A percentile compares a stretch with the other conserved stretches of the same genome.
Evolutionary conservation across 1,139 yeast genomes (phyloP).

Genomic region (Suhomyces ambrosiae): DNA sequence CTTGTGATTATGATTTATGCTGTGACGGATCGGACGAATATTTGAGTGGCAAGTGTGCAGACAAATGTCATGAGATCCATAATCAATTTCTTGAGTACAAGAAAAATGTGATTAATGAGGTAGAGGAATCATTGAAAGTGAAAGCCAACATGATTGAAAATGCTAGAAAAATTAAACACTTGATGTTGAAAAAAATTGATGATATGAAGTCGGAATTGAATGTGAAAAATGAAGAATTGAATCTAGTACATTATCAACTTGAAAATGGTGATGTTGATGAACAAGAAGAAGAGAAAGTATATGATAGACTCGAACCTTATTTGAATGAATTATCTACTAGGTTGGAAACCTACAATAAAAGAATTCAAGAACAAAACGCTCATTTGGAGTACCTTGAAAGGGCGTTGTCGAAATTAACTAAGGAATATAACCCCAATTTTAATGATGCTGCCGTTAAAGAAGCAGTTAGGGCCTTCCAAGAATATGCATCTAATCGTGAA

Average conservation of each 20-base stretch:
- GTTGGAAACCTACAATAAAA: conserved; percentile 17
- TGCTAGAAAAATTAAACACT: conserved; percentile 11
- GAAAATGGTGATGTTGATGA: conserved; percentile 16
- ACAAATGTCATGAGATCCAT: conserved; percentile 55
- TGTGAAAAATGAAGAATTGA: conserved; percentile 27
- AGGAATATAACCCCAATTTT: conserved; percentile 82
- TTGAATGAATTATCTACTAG: conserved; percentile 15
- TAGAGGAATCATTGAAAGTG: conserved; percentile 25
- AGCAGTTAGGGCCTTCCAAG: conserved; percentile 64
- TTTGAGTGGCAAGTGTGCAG: conserved; percentile 49
- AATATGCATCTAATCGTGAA: conserved; percentile 47
- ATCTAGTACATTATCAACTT: conserved; percentile 5
- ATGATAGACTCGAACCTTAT: conserved; percentile 22
- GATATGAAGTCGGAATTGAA: conserved; percentile 29
- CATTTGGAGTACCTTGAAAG: conserved; percentile 38
- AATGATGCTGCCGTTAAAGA: conserved; percentile 86
- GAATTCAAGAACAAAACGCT: conserved; percentile 19
- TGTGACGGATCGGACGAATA: conserved; percentile 95
- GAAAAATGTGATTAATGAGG: conserved; percentile 17
- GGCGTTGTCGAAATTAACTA: conserved; percentile 48
- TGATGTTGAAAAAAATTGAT: conserved; percentile 27
- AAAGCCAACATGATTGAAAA: conserved; percentile 20
- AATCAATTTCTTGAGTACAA: conserved; percentile 31
- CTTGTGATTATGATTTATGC: conserved; percentile 85
- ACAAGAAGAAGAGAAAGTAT: conserved; percentile 19